A percentile compares a stretch with the other conserved stretches of the same genome.
Conservation (phyloP, 2,329 filamentous ascomycete species). For the Fusarium sp. region DNA sequence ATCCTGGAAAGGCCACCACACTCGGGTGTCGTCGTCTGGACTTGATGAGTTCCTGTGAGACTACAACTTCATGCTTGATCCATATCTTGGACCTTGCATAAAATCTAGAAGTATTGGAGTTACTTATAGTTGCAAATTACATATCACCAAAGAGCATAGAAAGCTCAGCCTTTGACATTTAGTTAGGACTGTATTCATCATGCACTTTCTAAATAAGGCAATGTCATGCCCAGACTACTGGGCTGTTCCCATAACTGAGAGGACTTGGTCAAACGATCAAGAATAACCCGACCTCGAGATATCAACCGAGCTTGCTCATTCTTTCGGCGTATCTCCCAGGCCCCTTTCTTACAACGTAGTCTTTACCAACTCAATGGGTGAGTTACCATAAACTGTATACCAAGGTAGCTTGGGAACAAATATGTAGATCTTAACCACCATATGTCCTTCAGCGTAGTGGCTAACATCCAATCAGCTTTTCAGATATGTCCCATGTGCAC, state of each 20-base stretch:
- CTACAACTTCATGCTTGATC: neutral
- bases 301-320: neutral
- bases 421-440: neutral
- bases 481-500: no score
- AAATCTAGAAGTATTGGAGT: neutral
- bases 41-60: neutral
- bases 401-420: neutral
- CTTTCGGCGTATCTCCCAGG: neutral
- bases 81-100: neutral
- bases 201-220: neutral
- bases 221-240: neutral
- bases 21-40: fast-evolving
- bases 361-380: no score
- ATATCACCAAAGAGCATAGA: no score
- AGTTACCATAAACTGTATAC: neutral
- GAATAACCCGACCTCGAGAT: neutral
- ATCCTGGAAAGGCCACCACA: neutral
- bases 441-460: neutral
- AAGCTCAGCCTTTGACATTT: neutral
- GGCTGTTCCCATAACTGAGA: neutral
- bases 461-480: neutral
- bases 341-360: neutral
- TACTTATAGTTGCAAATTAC: neutral
- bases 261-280: neutral
- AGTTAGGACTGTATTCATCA: neutral